Base-by-base conservation (phyloP, 805 yeast species). In the Candida nitratophila region DNA sequence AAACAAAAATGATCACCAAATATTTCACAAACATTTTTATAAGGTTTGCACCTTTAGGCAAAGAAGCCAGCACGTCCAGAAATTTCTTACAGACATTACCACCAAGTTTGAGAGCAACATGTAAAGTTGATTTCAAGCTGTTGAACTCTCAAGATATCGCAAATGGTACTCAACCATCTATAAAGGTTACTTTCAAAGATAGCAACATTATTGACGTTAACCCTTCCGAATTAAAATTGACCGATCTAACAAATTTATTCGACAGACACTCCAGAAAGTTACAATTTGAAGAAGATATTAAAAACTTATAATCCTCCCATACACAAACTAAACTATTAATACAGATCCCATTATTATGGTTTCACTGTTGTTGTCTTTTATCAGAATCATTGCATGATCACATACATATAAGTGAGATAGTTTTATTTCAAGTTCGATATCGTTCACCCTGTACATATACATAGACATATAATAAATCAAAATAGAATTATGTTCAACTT, bases 251-350 rank as follows among this genome's bases (percentile, higher is more conserved):
- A 10, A 81, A 78, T 43, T 62, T 71, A 47, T 79, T 91, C 50
- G 95, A 90, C 59, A 72, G 85, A 45, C 95, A 90, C 58, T 87
- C 96, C 10, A 79, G 96, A 64, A 76, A 79, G 55, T 66, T 90
- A 53, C 80, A 80, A 47, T 71, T 89, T 53, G 73, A 85, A 56
- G 96, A 88, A 47, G 83, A 83, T 47, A 78, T 86, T 42, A 59
- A 57, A 40, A 57, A 51, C 49, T 61, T 29, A 19, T 39, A 21
- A 20, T 20, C n/a, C n/a, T n/a, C n/a, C n/a, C n/a, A n/a, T n/a
- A n/a, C n/a, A n/a, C n/a, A n/a, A n/a, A n/a, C n/a, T n/a, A n/a
- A n/a, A n/a, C n/a, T n/a, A n/a, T n/a, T n/a, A n/a, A n/a, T n/a
- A n/a, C n/a, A n/a, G n/a, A n/a, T n/a, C n/a, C n/a, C n/a, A n/a